Conservation (phyloP, 129 eudicot species). For the Tagetes erecta region DNA sequence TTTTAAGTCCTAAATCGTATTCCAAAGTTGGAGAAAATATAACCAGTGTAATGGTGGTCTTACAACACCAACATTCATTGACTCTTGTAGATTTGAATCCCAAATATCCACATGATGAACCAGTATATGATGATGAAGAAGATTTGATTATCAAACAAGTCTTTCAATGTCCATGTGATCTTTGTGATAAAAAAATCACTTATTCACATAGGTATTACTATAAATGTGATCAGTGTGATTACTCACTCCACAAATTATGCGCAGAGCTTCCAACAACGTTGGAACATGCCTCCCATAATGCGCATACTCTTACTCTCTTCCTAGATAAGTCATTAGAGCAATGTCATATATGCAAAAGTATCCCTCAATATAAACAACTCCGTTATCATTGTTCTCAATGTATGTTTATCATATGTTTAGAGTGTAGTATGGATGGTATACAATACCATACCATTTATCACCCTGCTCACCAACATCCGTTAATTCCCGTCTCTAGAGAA, state of each 20-base stretch:
- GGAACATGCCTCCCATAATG: not conserved
- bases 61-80: conserved; percentile 9
- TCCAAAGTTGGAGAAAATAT: too few species aligned
- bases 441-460: not conserved
- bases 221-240: not conserved
- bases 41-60: not conserved
- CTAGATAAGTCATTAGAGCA: not conserved
- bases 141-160: not conserved
- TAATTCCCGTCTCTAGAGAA: not conserved
- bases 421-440: not conserved
- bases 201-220: not conserved
- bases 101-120: conserved; percentile 12
- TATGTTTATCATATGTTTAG: not conserved
- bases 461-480: not conserved
- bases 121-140: conserved; percentile 7
- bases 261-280: not conserved
- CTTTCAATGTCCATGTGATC: not conserved
- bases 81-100: conserved; percentile 13
- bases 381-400: not conserved
- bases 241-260: not conserved
- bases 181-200: not conserved
- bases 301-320: not conserved
- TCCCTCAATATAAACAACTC: not conserved
- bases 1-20: not conserved
- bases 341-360: not conserved